A percentile compares a stretch with the other conserved stretches of the same genome.
These are phyloP conservation scores for Cymbopogon citratus DNA, from an alignment of 176 grass and related monocot species.

Conservation along the genomic window DNA sequence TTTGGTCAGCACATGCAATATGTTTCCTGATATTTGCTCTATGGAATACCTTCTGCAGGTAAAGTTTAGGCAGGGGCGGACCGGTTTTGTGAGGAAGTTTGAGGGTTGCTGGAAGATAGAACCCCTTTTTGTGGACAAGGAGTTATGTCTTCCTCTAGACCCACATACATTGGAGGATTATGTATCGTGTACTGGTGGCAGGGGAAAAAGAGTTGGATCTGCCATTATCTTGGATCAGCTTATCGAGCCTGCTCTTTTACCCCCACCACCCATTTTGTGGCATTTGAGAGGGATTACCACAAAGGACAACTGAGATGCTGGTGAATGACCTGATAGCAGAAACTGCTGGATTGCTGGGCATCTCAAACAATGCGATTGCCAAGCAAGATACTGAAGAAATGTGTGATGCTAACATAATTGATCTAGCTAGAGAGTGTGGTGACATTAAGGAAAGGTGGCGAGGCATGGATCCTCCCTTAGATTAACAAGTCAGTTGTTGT, in stretches of 20 bases:
- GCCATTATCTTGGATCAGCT: constrained; percentile 70
- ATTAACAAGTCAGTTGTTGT: neutral
- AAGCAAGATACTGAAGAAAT: neutral
- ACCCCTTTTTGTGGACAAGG: constrained; percentile 68
- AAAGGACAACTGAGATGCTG: constrained; percentile 75
- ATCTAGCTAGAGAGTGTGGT: neutral
- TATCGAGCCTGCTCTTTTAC: constrained; percentile 64
- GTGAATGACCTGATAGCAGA: constrained; percentile 71
- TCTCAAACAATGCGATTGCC: neutral
- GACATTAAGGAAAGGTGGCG: no score
- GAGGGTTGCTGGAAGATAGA: constrained; percentile 91
- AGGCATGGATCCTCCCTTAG: neutral
- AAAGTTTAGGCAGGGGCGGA: constrained; percentile 62
- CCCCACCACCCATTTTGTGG: constrained; percentile 82
- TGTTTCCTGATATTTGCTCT: no score
- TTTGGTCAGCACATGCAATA: no score
- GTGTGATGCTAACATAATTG: neutral
- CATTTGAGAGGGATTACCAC: constrained; percentile 84
- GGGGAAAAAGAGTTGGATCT: constrained; percentile 72
- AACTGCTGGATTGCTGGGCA: constrained; percentile 45
- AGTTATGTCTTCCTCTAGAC: neutral
- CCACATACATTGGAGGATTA: no score
- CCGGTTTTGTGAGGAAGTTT: constrained; percentile 84
- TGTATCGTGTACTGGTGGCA: constrained; percentile 16
- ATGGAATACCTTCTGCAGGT: no score